Evolutionary conservation across 2,329 filamentous ascomycete genomes (phyloP).

Genomic region (Penicillium sp.): DNA sequence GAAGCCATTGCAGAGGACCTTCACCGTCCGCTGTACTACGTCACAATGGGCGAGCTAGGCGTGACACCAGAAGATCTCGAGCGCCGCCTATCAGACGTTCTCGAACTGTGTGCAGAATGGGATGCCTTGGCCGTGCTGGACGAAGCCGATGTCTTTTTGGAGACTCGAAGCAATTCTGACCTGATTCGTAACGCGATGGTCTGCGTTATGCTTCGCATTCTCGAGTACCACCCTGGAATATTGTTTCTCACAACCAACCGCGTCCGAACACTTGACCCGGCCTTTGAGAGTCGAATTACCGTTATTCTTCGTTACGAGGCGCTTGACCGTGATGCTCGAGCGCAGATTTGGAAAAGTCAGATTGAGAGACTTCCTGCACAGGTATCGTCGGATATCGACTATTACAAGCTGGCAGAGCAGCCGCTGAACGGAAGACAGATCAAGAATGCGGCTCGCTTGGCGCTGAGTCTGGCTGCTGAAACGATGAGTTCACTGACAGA

Average conservation of each 20-base stretch:
- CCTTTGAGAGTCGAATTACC: constrained; percentile 4
- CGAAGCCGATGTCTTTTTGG: constrained; percentile 8
- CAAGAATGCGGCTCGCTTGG: background rate
- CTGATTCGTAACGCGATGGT: constrained; percentile 5
- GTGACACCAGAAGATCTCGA: constrained; percentile 3
- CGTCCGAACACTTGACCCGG: constrained; percentile 2
- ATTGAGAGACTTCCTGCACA: background rate
- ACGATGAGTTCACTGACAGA: background rate
- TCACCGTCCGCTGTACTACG: constrained; percentile 5
- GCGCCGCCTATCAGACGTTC: background rate
- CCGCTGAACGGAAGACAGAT: constrained; percentile 1
- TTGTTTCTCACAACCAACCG: constrained; percentile 6
- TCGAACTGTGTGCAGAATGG: constrained; percentile 1
- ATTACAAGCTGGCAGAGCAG: background rate
- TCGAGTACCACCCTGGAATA: constrained; percentile 8
- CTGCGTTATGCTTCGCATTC: constrained; percentile 5
- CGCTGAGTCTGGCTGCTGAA: background rate
- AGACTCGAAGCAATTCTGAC: constrained; percentile 1
- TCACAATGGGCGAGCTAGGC: constrained; percentile 6
- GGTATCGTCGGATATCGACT: background rate
- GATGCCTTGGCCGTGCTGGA: constrained; percentile 1
- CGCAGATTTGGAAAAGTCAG: background rate
- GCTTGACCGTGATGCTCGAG: background rate
- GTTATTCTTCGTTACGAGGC: constrained; percentile 3
- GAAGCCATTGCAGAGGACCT: constrained; percentile 7